These are phyloP conservation scores for Stagonosporopsis vannaccii DNA, from an alignment of 2,329 filamentous ascomycete species.

Conservation along the genomic window DNA sequence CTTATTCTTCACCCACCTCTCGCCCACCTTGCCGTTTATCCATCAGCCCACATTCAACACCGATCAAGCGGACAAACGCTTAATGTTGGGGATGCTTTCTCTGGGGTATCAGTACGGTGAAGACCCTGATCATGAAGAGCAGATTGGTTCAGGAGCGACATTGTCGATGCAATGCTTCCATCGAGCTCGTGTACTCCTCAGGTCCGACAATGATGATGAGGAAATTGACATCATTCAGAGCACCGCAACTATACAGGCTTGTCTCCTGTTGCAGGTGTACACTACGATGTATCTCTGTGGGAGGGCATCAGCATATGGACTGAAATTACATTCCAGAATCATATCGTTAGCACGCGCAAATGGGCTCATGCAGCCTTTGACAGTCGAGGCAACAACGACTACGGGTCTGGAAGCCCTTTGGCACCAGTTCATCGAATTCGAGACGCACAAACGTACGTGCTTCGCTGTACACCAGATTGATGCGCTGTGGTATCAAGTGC, in stretches of 20 bases:
- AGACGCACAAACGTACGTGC: slow-evolving; percentile 26
- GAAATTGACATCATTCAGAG: slow-evolving; percentile 2
- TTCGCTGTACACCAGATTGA: slow-evolving; percentile 33
- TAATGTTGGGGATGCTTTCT: slow-evolving; percentile 26
- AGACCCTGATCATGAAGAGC: slow-evolving; percentile 20
- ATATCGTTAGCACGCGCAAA: slow-evolving; percentile 26
- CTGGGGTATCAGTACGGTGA: slow-evolving; percentile 31
- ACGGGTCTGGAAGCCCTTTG: slow-evolving; percentile 26
- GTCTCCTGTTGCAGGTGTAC: slow-evolving; percentile 26
- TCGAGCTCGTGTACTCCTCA: slow-evolving; percentile 23
- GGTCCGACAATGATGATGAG: slow-evolving; percentile 15
- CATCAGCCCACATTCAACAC: slow-evolving; percentile 26
- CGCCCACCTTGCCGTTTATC: slow-evolving; percentile 21
- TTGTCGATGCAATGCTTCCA: slow-evolving; percentile 23
- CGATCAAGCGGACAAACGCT: slow-evolving; percentile 2
- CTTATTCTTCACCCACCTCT: slow-evolving; percentile 23
- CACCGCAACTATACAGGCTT: slow-evolving; percentile 24
- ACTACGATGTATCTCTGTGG: slow-evolving; percentile 30
- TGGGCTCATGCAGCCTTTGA: slow-evolving; percentile 27
- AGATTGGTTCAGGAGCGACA: slow-evolving; percentile 17
- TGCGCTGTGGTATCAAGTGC: slow-evolving; percentile 32
- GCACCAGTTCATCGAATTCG: slow-evolving; percentile 21
- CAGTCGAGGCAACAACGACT: slow-evolving; percentile 12
- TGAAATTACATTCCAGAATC: slow-evolving; percentile 33
- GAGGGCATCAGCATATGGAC: slow-evolving; percentile 26